phyloP scores from a whole-genome alignment of 2,329 filamentous ascomycete genomes.

The Aspergillus jensenii region DNA sequence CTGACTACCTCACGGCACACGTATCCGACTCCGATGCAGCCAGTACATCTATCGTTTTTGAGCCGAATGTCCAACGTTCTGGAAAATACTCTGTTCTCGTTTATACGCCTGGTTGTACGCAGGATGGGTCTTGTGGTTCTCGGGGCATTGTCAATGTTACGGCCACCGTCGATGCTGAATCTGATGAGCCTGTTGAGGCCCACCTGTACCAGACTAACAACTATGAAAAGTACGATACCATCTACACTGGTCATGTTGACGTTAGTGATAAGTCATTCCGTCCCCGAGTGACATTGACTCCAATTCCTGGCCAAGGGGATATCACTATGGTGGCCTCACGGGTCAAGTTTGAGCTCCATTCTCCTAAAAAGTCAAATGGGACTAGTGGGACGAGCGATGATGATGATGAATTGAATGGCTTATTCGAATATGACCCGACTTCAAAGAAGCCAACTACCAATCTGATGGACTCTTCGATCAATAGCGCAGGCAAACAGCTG shows the following conservation, averaged over 20 bases:
- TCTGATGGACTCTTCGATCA: constrained; percentile 71
- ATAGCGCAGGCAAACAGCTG: constrained; percentile 72
- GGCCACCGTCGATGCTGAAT: constrained; percentile 58
- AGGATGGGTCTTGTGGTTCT: constrained; percentile 72
- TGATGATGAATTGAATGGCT: constrained; percentile 78
- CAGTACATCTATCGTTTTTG: constrained; percentile 64
- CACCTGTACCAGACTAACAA: constrained; percentile 87
- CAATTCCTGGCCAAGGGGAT: constrained; percentile 59
- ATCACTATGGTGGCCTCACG: constrained; percentile 87
- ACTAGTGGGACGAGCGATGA: constrained; percentile 58
- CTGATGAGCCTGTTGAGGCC: constrained; percentile 53
- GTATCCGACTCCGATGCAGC: constrained; percentile 59
- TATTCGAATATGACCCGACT: constrained; percentile 83
- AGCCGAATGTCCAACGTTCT: constrained; percentile 79
- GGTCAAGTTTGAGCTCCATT: constrained; percentile 66
- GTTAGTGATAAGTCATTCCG: constrained; percentile 70
- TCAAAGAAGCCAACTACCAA: constrained; percentile 56
- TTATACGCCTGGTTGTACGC: constrained; percentile 86
- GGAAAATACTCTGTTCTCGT: constrained; percentile 90
- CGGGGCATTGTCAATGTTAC: constrained; percentile 83
- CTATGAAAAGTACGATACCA: constrained; percentile 93
- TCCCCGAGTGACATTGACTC: constrained; percentile 75
- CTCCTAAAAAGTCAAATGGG: constrained; percentile 57
- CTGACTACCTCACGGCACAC: constrained; percentile 72
- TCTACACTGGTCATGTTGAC: constrained; percentile 85